These are phyloP conservation scores for Gigaspora rosea DNA, from an alignment of 192 early-diverging fungal genomes.

Conservation along the genomic window DNA sequence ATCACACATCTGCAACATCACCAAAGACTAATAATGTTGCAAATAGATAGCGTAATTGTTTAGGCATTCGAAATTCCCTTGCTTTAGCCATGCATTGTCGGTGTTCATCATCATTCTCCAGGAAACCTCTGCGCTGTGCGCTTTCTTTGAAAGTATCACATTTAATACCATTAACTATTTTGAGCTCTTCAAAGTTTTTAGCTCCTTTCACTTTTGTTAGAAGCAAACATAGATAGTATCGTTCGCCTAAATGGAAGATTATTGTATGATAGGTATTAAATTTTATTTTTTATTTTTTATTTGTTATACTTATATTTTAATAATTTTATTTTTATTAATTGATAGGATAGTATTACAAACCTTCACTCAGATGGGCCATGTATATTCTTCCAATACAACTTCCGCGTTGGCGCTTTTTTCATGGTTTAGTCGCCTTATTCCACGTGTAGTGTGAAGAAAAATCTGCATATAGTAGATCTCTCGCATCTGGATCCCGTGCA, in stretches of 20 bases:
- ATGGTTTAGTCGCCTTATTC: not conserved
- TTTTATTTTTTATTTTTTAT: too few species aligned
- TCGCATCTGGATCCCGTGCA: not conserved
- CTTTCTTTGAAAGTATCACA: slow-evolving; percentile 32
- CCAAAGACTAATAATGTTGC: slow-evolving; percentile 4
- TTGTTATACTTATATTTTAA: too few species aligned
- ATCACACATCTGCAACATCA: not conserved
- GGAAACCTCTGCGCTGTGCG: slow-evolving; percentile 25
- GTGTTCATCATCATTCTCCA: slow-evolving; percentile 35
- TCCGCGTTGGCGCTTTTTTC: not conserved
- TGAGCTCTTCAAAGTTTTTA: slow-evolving; percentile 28
- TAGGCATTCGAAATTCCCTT: not conserved
- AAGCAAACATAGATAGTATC: slow-evolving; percentile 36
- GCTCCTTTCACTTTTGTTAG: slow-evolving; percentile 25
- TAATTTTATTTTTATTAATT: too few species aligned
- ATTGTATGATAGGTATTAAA: too few species aligned
- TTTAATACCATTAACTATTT: slow-evolving; percentile 8
- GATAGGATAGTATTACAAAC: too few species aligned
- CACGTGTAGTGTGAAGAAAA: slow-evolving; percentile 7
- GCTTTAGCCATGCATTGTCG: slow-evolving; percentile 26
- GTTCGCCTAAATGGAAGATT: slow-evolving; percentile 13
- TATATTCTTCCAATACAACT: too few species aligned
- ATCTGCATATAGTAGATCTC: slow-evolving; percentile 3
- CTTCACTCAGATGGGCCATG: too few species aligned
- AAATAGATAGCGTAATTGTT: slow-evolving; percentile 34